Conservation (phyloP, 257 asterid species). For the Solanum appendiculatum region DNA sequence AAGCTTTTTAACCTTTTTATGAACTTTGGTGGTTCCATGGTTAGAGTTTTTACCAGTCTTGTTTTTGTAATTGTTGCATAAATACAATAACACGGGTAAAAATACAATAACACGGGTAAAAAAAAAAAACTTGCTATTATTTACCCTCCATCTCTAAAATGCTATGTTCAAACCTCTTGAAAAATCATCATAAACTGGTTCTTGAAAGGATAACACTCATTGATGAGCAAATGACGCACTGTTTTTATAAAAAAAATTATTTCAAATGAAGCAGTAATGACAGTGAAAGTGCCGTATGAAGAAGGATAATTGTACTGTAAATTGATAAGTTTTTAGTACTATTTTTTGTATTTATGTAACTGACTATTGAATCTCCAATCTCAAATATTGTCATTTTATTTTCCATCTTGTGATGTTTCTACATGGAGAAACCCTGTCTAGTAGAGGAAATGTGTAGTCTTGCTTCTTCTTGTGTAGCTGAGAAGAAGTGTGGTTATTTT, state of each 20-base stretch:
- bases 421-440: neutral
- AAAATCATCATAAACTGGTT: neutral
- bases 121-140: neutral
- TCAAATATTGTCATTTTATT: neutral
- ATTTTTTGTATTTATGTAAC: neutral
- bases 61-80: neutral
- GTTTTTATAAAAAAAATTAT: too few relatives aligned
- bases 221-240: neutral
- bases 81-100: neutral
- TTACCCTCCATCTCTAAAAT: neutral
- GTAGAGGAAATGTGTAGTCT: neutral
- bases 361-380: neutral
- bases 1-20: constrained; percentile 78
- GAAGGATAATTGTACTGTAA: neutral
- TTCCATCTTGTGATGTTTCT: neutral
- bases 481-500: neutral
- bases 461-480: neutral
- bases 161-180: neutral
- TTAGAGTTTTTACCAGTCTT: constrained; percentile 58
- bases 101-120: neutral
- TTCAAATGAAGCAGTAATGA: neutral
- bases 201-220: neutral
- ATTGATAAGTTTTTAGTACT: neutral
- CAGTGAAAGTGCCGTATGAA: neutral
- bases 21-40: constrained; percentile 80